Evolutionary conservation across 208 protist genomes (phyloP).

Genomic region (Sergeia podlipaevii): DNA sequence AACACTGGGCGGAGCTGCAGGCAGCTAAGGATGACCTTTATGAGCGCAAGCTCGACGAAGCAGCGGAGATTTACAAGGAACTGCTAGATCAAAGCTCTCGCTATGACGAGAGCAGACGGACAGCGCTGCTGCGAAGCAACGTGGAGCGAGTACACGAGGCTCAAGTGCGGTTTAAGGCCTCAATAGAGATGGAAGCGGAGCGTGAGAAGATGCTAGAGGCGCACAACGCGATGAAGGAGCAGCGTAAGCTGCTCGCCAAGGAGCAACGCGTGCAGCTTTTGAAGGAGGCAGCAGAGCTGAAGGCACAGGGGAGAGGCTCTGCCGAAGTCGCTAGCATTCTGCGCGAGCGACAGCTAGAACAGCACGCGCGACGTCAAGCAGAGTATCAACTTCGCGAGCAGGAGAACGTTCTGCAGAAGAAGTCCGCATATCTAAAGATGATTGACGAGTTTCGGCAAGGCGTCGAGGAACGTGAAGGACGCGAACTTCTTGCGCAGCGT

Average conservation of each 20-base stretch:
- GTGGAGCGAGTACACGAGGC: constrained; percentile 75
- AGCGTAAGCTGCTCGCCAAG: constrained; percentile 31
- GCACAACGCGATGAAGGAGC: constrained; percentile 59
- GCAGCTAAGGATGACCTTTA: constrained; percentile 78
- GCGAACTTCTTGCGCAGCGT: constrained; percentile 43
- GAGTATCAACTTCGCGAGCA: constrained; percentile 71
- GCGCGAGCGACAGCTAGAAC: constrained; percentile 52
- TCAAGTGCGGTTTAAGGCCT: constrained; percentile 81
- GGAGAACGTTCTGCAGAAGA: constrained; percentile 40
- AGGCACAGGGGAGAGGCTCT: constrained; percentile 35
- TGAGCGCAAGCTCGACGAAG: constrained; percentile 66
- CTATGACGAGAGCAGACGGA: constrained; percentile 68
- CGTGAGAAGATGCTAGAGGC: constrained; percentile 73
- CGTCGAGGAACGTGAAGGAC: constrained; percentile 72
- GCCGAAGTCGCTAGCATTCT: constrained; percentile 32
- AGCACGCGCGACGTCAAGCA: constrained; percentile 51
- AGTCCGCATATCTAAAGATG: constrained; percentile 52
- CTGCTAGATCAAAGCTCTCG: constrained; percentile 66
- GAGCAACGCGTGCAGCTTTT: constrained; percentile 49
- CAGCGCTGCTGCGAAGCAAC: constrained; percentile 55
- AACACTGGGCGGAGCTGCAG: constrained; percentile 88
- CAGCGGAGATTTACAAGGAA: constrained; percentile 70
- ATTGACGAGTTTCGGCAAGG: constrained; percentile 62
- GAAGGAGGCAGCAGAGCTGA: constrained; percentile 59
- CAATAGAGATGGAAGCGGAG: constrained; percentile 81